These are phyloP conservation scores for Phlyctochytrium bullatum DNA, from an alignment of 192 early-diverging fungal genomes.

Conservation along the genomic window DNA sequence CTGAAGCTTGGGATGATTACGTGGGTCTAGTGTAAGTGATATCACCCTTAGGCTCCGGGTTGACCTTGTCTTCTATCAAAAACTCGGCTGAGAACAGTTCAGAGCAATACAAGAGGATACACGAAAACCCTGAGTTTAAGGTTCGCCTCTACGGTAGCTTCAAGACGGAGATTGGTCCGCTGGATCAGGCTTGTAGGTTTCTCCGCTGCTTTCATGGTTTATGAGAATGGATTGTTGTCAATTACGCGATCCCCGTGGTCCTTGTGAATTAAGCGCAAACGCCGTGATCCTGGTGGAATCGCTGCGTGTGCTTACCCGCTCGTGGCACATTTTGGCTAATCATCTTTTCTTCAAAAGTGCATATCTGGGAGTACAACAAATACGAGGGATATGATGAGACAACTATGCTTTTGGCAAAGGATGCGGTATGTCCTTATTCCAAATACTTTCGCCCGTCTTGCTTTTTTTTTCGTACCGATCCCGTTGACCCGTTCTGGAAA, in stretches of 20 bases:
- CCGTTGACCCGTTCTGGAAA: not conserved
- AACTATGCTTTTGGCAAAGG: constrained; percentile 54
- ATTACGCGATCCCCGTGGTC: not conserved
- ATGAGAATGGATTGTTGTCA: not conserved
- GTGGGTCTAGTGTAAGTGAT: constrained; percentile 54
- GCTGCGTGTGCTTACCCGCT: too few relatives aligned
- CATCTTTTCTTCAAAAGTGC: too few relatives aligned
- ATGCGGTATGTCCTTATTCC: constrained; percentile 49
- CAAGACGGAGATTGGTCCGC: constrained; percentile 79
- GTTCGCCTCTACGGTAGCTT: constrained; percentile 88
- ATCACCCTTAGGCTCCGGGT: not conserved
- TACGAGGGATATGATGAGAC: constrained; percentile 77
- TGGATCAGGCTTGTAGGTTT: constrained; percentile 76
- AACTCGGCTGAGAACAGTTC: constrained; percentile 49
- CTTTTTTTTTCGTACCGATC: not conserved
- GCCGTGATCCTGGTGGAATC: too few relatives aligned
- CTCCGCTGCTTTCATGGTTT: not conserved
- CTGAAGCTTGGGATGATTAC: constrained; percentile 85
- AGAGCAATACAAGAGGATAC: constrained; percentile 75
- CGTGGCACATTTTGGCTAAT: too few relatives aligned
- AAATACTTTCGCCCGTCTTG: not conserved
- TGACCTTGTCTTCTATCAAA: constrained; percentile 1
- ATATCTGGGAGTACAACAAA: constrained; percentile 94
- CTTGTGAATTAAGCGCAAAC: too few relatives aligned
- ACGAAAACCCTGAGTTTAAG: constrained; percentile 68